Percentiles rank a stretch among this genome's conserved stretches.
These are phyloP conservation scores for Chlorella ohadii DNA, from an alignment of 139 green algal species.

Conservation along the genomic window DNA sequence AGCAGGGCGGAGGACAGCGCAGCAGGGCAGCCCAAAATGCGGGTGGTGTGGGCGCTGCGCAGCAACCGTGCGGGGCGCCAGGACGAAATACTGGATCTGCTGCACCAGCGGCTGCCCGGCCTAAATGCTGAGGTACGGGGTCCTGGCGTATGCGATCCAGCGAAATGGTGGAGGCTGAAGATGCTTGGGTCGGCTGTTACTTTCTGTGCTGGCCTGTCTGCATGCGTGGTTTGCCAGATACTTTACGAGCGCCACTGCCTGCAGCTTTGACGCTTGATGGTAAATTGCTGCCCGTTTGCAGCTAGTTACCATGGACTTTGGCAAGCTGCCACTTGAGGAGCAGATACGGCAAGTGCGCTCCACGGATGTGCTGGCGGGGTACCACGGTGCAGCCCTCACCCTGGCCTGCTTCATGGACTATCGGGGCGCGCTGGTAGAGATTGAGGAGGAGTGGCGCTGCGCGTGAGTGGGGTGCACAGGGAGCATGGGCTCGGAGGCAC, in stretches of 20 bases:
- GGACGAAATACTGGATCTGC: not conserved
- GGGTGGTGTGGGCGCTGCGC: constrained; percentile 21
- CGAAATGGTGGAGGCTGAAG: too few species aligned
- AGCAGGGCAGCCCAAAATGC: not conserved
- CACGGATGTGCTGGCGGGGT: constrained; percentile 15
- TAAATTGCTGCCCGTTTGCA: not conserved
- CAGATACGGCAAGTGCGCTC: not conserved
- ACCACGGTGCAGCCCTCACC: constrained; percentile 14
- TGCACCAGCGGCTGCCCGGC: not conserved
- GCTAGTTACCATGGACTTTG: not conserved
- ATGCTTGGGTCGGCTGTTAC: too few species aligned
- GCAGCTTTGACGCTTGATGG: too few species aligned
- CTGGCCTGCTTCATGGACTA: constrained; percentile 4
- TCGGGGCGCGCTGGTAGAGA: not conserved
- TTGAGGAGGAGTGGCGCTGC: not conserved
- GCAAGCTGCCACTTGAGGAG: constrained; percentile 7
- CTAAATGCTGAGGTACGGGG: not conserved
- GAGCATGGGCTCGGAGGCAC: too few species aligned
- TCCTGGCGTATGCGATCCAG: too few species aligned
- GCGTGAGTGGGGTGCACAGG: too few species aligned
- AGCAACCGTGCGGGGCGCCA: not conserved
- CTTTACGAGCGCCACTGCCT: too few species aligned
- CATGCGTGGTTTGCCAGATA: too few species aligned
- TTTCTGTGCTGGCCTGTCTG: too few species aligned
- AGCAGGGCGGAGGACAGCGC: not conserved